Evolutionary conservation across 2,329 filamentous ascomycete genomes (phyloP).

Genomic region (Samsoniella hepiali): DNA sequence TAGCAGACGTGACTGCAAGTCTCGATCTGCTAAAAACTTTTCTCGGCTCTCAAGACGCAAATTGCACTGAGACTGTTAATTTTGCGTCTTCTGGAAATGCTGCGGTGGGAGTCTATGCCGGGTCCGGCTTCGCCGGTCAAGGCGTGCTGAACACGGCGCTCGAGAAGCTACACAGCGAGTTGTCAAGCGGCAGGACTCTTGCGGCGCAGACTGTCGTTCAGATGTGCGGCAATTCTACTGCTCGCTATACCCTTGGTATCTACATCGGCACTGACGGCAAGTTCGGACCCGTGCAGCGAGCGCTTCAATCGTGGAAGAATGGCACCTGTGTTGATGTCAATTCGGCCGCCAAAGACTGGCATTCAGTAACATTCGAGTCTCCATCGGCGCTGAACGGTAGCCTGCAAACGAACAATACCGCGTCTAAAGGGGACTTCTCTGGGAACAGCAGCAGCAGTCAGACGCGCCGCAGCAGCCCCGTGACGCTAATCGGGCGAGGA

Average conservation of each 20-base stretch:
- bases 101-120: slow-evolving; percentile 36
- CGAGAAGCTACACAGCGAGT: not conserved
- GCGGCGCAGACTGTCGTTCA: not conserved
- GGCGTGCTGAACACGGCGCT: not conserved
- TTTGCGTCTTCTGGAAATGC: slow-evolving; percentile 30
- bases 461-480: not conserved
- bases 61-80: slow-evolving; percentile 25
- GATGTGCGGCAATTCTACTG: not conserved
- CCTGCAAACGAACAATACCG: not conserved
- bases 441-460: not conserved
- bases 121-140: slow-evolving; percentile 28
- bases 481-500: not conserved
- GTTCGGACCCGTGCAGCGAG: slow-evolving; percentile 31
- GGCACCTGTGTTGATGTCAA: slow-evolving; percentile 26
- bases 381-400: slow-evolving; percentile 24
- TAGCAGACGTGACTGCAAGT: not conserved
- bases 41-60: not conserved
- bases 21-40: not conserved
- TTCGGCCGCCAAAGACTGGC: not conserved
- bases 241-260: slow-evolving; percentile 33
- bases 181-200: not conserved
- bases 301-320: slow-evolving; percentile 30
- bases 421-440: slow-evolving; percentile 19
- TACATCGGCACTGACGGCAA: slow-evolving; percentile 31
- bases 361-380: slow-evolving; percentile 25